Conservation (phyloP, 495 filamentous ascomycete genomes). For the Trichoderma orchidacearum region DNA sequence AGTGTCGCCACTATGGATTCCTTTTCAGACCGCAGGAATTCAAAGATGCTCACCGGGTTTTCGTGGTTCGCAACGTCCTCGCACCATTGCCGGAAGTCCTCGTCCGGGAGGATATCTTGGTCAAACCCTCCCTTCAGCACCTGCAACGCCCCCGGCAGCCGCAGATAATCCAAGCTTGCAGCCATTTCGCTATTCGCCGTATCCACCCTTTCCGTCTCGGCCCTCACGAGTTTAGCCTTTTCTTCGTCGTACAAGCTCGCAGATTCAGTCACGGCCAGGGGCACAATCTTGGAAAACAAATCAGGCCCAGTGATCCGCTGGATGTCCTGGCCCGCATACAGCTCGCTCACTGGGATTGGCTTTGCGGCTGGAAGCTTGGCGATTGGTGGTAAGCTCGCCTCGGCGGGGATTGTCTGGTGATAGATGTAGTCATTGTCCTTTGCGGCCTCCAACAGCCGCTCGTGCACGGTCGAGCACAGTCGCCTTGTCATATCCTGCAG, state of each 20-base stretch:
- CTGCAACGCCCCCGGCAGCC: conserved; percentile 77
- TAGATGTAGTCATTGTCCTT: conserved; percentile 99
- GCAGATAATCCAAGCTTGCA: conserved; percentile 84
- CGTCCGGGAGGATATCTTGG: conserved; percentile 74
- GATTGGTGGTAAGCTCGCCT: conserved; percentile 65
- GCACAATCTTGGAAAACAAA: conserved; percentile 93
- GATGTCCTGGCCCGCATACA: conserved; percentile 95
- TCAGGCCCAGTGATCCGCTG: conserved; percentile 93
- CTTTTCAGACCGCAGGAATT: conserved; percentile 64
- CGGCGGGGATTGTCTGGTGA: conserved; percentile 78
- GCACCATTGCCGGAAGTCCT: conserved; percentile 88
- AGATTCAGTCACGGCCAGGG: conserved; percentile 90
- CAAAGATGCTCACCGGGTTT: conserved; percentile 57
- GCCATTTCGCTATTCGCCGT: conserved; percentile 90
- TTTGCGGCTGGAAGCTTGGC: conserved; percentile 95
- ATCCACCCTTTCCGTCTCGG: conserved; percentile 86
- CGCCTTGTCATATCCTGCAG: conserved; percentile 72
- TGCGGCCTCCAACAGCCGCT: conserved; percentile 55
- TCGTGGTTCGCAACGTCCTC: conserved; percentile 77
- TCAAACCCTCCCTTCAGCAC: conserved; percentile 89
- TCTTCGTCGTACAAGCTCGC: conserved; percentile 97
- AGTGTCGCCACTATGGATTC: conserved; percentile 53
- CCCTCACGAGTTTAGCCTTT: conserved; percentile 88
- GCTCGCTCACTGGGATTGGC: conserved; percentile 89
- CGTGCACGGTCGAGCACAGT: conserved; percentile 67